These are phyloP conservation scores for Penicillium turbatum DNA, from an alignment of 495 filamentous ascomycete species.

Conservation along the genomic window DNA sequence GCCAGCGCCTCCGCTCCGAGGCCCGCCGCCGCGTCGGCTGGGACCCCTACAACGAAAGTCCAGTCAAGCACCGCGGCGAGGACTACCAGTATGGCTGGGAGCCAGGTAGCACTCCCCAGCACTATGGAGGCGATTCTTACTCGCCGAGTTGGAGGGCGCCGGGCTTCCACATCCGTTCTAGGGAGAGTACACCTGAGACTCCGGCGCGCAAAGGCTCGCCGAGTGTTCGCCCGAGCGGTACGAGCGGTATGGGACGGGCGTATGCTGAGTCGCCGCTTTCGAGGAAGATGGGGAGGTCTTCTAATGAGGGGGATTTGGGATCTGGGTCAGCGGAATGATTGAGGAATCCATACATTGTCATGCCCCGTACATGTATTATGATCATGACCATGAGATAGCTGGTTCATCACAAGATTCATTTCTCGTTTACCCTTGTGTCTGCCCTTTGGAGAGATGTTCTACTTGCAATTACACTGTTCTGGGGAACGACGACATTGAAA, in stretches of 20 bases:
- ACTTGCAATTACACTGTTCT: neutral
- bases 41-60: conserved; percentile 76
- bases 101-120: conserved; percentile 25
- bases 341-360: neutral
- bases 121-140: conserved; percentile 28
- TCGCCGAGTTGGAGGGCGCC: conserved; percentile 28
- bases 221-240: conserved; percentile 18
- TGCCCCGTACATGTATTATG: conserved; percentile 14
- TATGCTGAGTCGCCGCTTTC: conserved; percentile 32
- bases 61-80: conserved; percentile 59
- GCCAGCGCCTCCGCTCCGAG: conserved; percentile 64
- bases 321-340: conserved; percentile 13
- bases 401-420: neutral
- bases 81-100: conserved; percentile 51
- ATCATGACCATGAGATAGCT: conserved; percentile 5
- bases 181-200: conserved; percentile 41
- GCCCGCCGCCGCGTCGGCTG: conserved; percentile 80
- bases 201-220: conserved; percentile 24
- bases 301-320: conserved; percentile 10
- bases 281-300: conserved; percentile 16
- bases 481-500: neutral
- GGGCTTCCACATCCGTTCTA: conserved; percentile 34
- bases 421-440: neutral
- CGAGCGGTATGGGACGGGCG: conserved; percentile 26
- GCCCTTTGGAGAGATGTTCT: too few relatives aligned